Base-by-base conservation (phyloP, 192 early-diverging fungal genomes). In the Linnemannia zychae region DNA sequence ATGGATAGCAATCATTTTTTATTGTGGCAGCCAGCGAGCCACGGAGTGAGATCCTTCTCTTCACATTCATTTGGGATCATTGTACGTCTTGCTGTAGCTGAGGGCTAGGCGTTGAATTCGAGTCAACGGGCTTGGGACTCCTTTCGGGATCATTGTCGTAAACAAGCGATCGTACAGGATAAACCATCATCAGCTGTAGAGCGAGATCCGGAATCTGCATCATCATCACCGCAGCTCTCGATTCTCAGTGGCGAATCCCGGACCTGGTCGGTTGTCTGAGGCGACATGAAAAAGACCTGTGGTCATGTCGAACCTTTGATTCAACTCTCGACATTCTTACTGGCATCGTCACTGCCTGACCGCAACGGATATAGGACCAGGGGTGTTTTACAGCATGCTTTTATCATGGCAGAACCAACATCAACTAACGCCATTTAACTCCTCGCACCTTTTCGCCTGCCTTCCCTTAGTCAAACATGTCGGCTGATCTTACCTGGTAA, bases 401-500 rank as follows among this genome's bases (percentile, higher is more conserved):
- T 60, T 24, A 60, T 63, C 57, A 63, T 63, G 57, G 24, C 24
- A 36, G 37, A 69, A 69, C 38, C 36, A 69, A 36, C 67, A 69
- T 69, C 67, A 69, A 20, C 67, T 69, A 69, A 69, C 38, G 36
- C 37, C 67, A 40, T 40, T 69, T 36, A 40, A 69, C 33, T 3
- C 36, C 13, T 49, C 57, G 20, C 57, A 63, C 57, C 24, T 28
- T 11, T 33, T 1, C 7, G 31, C 57, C 13, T 63, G 9, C 12
- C 28, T 13, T 1, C 28, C 57, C n/a, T 7, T 85, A 85, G 83
- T 79, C 78, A 76, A 84, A 79, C 77, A 85, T 85, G 83, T 85
- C 83, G 83, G 77, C 83, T 85, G 83, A 85, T 85, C 83, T 85
- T 85, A 85, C 83, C 78, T 85, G 83, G 83, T 85, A 85, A 33